Conservation (phyloP, 345 rosid species). For the Hibiscus trionum region DNA sequence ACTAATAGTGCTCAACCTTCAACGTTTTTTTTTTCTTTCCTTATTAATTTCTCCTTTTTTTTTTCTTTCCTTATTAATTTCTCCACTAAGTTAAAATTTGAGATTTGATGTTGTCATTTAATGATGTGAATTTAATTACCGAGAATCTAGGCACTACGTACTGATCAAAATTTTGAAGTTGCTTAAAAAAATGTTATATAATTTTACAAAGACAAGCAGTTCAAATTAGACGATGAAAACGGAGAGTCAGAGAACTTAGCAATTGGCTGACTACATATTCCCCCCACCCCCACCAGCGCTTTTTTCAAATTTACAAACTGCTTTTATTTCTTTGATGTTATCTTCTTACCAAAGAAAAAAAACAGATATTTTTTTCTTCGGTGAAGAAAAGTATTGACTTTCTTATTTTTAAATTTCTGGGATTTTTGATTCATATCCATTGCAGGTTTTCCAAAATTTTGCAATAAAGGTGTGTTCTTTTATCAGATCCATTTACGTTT, state of each 20-base stretch:
- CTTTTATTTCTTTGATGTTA: neutral
- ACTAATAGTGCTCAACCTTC: too few species aligned
- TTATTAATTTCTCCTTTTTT: too few species aligned
- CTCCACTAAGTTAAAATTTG: neutral
- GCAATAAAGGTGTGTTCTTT: slow-evolving; percentile 6
- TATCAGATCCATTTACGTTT: slow-evolving; percentile 8
- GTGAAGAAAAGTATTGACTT: neutral
- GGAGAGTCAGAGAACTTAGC: neutral
- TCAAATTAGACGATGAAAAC: neutral
- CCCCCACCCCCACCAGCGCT: neutral
- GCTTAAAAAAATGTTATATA: too few species aligned
- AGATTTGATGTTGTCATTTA: neutral
- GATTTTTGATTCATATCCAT: neutral
- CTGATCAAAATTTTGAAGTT: too few species aligned
- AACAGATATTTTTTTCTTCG: neutral
- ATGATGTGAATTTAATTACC: too few species aligned
- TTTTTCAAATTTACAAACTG: neutral
- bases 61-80: too few species aligned
- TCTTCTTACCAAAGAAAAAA: slow-evolving; percentile 1
- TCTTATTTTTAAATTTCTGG: neutral
- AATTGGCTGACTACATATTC: neutral
- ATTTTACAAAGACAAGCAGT: neutral
- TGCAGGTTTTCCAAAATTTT: neutral
- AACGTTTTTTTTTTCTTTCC: too few species aligned
- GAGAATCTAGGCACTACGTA: too few species aligned